These are phyloP conservation scores for Corylus heterophylla DNA, from an alignment of 306 rosid genomes.

Conservation along the genomic window DNA sequence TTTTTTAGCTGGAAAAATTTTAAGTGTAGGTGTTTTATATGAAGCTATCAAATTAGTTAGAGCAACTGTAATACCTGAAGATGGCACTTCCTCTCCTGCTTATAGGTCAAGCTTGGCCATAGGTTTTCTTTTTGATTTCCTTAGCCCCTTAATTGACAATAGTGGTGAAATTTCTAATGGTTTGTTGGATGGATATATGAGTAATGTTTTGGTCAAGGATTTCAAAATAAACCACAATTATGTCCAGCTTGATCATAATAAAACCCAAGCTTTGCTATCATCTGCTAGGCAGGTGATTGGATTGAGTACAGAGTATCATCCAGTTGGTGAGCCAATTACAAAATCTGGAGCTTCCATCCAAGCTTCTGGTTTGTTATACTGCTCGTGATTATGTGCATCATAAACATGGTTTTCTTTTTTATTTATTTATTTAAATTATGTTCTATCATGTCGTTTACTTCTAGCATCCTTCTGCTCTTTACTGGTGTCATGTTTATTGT, in stretches of 20 bases:
- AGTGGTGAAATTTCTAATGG: constrained; percentile 26
- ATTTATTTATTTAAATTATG: background rate
- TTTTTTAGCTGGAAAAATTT: constrained; percentile 56
- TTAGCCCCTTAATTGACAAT: constrained; percentile 51
- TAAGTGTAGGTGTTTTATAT: constrained; percentile 46
- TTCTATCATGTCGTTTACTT: background rate
- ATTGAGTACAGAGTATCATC: constrained; percentile 49
- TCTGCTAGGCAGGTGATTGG: constrained; percentile 66
- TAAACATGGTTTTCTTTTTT: background rate
- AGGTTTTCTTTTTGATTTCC: constrained; percentile 73
- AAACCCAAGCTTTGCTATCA: constrained; percentile 44
- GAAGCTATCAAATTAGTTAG: constrained; percentile 60
- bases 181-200: constrained; percentile 22
- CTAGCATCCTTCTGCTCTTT: background rate
- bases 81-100: constrained; percentile 50
- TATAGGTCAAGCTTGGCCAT: constrained; percentile 79
- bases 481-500: background rate
- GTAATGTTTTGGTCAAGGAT: constrained; percentile 5
- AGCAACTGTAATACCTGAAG: constrained; percentile 53
- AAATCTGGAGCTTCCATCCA: constrained; percentile 80
- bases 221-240: constrained; percentile 31
- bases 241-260: constrained; percentile 23
- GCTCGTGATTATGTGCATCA: background rate
- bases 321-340: constrained; percentile 66
- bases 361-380: constrained; percentile 74